phyloP scores from a whole-genome alignment of 176 grass and related monocot genomes.

The Lolium perenne region DNA sequence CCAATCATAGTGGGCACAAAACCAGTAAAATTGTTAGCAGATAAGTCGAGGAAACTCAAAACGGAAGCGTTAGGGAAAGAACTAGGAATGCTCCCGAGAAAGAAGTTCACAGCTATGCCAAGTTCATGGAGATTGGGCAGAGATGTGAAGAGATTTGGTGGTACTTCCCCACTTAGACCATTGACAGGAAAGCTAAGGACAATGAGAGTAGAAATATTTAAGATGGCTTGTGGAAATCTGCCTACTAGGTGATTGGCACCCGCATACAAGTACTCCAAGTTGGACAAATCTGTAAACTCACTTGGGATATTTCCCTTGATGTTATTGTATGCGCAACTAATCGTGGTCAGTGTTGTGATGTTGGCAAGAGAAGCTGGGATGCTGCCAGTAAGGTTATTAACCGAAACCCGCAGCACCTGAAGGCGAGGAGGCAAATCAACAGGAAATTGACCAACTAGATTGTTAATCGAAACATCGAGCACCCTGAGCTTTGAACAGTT shows the following conservation, averaged over 20 bases:
- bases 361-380: background rate
- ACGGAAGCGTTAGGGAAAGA: background rate
- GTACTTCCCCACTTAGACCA: background rate
- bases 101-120: background rate
- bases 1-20: background rate
- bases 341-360: background rate
- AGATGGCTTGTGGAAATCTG: background rate
- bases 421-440: background rate
- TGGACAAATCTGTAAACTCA: background rate
- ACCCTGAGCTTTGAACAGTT: background rate
- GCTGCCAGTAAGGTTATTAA: background rate
- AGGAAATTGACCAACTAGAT: background rate
- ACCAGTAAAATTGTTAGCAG: background rate
- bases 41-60: background rate
- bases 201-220: background rate
- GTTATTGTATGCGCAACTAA: fast-evolving
- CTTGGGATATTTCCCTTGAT: background rate
- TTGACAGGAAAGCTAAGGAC: background rate
- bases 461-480: background rate
- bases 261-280: fast-evolving
- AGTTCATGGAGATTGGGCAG: background rate
- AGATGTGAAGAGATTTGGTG: background rate
- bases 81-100: background rate
- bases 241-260: background rate
- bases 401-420: background rate